These are phyloP conservation scores for Penicillium coprophilum DNA, from an alignment of 495 filamentous ascomycete genomes.

Conservation along the genomic window DNA sequence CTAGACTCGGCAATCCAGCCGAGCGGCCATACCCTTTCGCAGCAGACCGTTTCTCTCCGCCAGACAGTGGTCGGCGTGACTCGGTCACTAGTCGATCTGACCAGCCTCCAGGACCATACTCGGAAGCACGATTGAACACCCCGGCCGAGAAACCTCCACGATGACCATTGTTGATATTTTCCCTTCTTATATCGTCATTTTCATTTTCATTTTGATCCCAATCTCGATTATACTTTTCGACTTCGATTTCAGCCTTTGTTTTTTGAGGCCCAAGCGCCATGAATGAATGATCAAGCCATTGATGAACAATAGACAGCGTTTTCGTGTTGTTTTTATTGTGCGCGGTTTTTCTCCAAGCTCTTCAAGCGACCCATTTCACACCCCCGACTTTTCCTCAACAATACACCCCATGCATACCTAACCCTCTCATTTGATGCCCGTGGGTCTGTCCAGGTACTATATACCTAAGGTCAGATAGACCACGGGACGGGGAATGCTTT, in stretches of 20 bases:
- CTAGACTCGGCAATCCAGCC: constrained; percentile 24
- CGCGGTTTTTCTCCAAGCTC: constrained; percentile 12
- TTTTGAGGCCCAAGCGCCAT: constrained; percentile 16
- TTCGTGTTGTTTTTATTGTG: constrained; percentile 22
- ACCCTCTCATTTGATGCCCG: not conserved
- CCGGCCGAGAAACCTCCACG: constrained; percentile 23
- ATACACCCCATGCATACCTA: not conserved
- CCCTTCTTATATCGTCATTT: not conserved
- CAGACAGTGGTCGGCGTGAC: constrained; percentile 32
- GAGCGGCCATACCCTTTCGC: constrained; percentile 22
- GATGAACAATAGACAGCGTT: constrained; percentile 33
- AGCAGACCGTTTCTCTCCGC: constrained; percentile 32
- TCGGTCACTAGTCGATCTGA: constrained; percentile 22
- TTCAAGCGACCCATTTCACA: constrained; percentile 5
- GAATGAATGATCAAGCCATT: constrained; percentile 27
- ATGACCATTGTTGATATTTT: constrained; percentile 10
- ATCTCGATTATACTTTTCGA: not conserved
- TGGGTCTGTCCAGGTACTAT: not conserved
- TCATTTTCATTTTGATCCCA: constrained; percentile 1
- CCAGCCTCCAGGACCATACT: constrained; percentile 14
- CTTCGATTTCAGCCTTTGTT: constrained; percentile 7
- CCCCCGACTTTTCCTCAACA: not conserved
- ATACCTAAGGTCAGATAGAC: not conserved
- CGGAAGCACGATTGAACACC: constrained; percentile 17
- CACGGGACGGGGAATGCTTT: not conserved